Conservation (phyloP, 2,329 filamentous ascomycete species). For the Diaporthe aspalathi region DNA sequence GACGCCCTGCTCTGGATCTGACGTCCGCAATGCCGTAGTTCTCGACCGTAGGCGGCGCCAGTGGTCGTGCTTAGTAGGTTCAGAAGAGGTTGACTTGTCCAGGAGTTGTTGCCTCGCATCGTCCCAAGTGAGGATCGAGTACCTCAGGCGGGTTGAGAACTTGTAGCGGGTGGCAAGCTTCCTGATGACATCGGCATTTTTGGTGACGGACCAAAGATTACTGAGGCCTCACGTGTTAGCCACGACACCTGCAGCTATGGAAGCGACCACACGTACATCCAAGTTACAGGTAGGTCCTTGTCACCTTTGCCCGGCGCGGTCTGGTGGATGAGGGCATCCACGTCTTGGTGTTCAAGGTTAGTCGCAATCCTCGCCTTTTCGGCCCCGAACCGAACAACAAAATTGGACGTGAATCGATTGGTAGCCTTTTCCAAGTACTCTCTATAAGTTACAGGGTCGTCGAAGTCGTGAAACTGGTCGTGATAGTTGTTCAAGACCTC, state of each 20-base stretch:
- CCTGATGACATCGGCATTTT: slow-evolving; percentile 66
- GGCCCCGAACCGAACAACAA: slow-evolving; percentile 73
- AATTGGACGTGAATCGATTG: slow-evolving; percentile 62
- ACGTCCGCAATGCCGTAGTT: slow-evolving; percentile 1
- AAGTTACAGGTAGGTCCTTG: slow-evolving; percentile 65
- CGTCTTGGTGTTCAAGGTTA: slow-evolving; percentile 58
- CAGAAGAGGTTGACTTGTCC: neutral
- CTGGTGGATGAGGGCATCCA: slow-evolving; percentile 52
- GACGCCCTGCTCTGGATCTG: slow-evolving; percentile 33
- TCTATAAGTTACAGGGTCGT: slow-evolving; percentile 59
- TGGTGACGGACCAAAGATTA: slow-evolving; percentile 77
- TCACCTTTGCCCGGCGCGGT: slow-evolving; percentile 46
- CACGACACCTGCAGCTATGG: slow-evolving; percentile 27
- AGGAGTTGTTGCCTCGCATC: slow-evolving; percentile 39
- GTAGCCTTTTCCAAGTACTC: slow-evolving; percentile 55
- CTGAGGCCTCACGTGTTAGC: slow-evolving; percentile 49
- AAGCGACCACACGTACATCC: slow-evolving; percentile 67
- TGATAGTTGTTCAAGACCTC: slow-evolving; percentile 30
- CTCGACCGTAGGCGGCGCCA: slow-evolving; percentile 1
- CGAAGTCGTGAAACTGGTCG: slow-evolving; percentile 63
- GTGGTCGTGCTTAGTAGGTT: neutral
- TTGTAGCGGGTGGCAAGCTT: slow-evolving; percentile 71
- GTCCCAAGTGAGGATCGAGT: slow-evolving; percentile 66
- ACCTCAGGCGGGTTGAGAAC: slow-evolving; percentile 74
- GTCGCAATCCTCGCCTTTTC: slow-evolving; percentile 66